phyloP scores from a whole-genome alignment of 2,329 filamentous ascomycete species.

The Phyllosticta capitalensis region DNA sequence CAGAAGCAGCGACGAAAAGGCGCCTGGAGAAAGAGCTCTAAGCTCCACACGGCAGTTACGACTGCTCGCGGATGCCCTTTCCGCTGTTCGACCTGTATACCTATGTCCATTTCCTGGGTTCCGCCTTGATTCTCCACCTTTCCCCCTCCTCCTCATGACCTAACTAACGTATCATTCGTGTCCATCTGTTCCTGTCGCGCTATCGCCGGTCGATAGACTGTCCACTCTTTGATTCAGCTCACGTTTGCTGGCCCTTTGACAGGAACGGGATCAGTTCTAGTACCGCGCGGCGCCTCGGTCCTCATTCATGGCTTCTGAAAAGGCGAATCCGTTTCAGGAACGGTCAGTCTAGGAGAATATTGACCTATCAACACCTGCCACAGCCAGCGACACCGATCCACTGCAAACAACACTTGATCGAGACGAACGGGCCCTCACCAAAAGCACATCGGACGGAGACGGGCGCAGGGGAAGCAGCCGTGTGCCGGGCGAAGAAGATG shows the following conservation, averaged over 20 bases:
- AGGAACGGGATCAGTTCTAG: neutral
- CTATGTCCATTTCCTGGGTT: neutral
- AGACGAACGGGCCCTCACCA: neutral
- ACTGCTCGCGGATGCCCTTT: neutral
- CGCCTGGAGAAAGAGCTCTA: too few species aligned
- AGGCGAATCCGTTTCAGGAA: neutral
- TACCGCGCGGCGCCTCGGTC: neutral
- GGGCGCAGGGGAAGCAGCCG: neutral
- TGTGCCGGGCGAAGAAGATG: neutral
- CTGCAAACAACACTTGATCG: neutral
- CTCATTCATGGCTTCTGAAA: neutral
- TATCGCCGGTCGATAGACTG: neutral
- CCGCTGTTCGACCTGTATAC: neutral
- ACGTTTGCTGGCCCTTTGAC: neutral
- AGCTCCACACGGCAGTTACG: neutral
- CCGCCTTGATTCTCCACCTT: neutral
- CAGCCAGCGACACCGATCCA: neutral
- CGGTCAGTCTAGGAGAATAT: neutral
- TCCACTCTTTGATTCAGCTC: neutral
- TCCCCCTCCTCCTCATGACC: neutral
- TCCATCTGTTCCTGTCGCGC: neutral
- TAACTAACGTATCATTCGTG: neutral
- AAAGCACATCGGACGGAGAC: slow-evolving; percentile 3
- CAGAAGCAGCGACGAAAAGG: too few species aligned
- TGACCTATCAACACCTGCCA: neutral